These are phyloP conservation scores for Cercospora sp. DNA, from an alignment of 2,329 filamentous ascomycete genomes.

Conservation along the genomic window DNA sequence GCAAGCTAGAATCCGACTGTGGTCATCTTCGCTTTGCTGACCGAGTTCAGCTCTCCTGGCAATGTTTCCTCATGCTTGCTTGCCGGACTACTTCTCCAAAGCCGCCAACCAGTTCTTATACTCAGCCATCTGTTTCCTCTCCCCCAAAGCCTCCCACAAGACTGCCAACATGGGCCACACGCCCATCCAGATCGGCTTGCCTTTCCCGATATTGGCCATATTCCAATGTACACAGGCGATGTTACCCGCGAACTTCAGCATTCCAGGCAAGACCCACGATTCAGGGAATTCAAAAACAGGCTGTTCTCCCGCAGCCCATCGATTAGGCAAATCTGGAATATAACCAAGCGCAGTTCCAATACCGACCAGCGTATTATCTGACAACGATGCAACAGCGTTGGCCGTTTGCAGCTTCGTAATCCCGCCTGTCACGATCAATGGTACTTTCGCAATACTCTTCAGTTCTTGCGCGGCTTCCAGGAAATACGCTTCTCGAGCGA, in stretches of 20 bases:
- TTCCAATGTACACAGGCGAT: slow-evolving; percentile 20
- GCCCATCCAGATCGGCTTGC: neutral
- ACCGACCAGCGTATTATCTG: slow-evolving; percentile 14
- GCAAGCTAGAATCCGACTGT: neutral
- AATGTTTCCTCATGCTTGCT: neutral
- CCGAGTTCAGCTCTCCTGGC: neutral
- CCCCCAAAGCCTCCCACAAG: neutral
- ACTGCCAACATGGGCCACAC: slow-evolving; percentile 16
- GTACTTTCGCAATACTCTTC: slow-evolving; percentile 15
- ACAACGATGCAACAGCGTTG: slow-evolving; percentile 14
- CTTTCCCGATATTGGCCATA: slow-evolving; percentile 9
- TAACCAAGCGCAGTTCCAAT: slow-evolving; percentile 19
- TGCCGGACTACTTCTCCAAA: neutral
- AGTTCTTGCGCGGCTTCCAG: slow-evolving; percentile 18
- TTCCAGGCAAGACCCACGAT: slow-evolving; percentile 12
- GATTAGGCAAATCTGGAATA: slow-evolving; percentile 21
- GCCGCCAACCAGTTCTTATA: slow-evolving; percentile 5
- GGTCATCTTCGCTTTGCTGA: too few species aligned
- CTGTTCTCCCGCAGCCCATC: slow-evolving; percentile 18
- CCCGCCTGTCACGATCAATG: slow-evolving; percentile 23
- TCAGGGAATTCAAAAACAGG: neutral
- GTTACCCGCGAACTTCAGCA: neutral
- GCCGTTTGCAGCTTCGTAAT: slow-evolving; percentile 14
- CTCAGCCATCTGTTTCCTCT: slow-evolving; percentile 7
- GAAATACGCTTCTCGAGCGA: slow-evolving; percentile 23